These are phyloP conservation scores for Telfairia occidentalis DNA, from an alignment of 331 rosid species.

Conservation along the genomic window DNA sequence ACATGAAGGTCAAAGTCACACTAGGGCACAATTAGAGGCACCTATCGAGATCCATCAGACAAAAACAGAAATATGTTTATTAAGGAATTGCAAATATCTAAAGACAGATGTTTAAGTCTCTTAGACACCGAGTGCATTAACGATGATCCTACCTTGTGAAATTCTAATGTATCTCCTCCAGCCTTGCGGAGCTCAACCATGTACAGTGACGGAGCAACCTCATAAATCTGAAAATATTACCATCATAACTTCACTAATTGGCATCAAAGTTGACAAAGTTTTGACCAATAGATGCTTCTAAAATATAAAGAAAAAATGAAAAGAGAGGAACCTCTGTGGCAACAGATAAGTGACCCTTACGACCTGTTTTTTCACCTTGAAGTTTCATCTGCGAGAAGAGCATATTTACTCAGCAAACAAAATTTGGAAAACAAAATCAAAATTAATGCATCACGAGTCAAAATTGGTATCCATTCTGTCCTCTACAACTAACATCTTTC, in stretches of 20 bases:
- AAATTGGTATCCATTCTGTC: not conserved
- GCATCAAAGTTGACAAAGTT: not conserved
- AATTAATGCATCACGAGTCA: not conserved
- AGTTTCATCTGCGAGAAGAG: constrained; percentile 48
- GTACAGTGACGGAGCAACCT: constrained; percentile 87
- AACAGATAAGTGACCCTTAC: constrained; percentile 86
- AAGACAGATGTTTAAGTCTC: not conserved
- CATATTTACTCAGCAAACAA: not conserved
- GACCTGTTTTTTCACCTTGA: constrained; percentile 79
- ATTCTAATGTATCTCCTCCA: constrained; percentile 87
- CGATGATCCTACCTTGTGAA: constrained; percentile 51
- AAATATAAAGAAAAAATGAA: not conserved
- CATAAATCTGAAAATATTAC: constrained; percentile 48
- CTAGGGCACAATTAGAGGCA: not conserved
- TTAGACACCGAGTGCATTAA: not conserved
- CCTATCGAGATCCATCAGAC: not conserved
- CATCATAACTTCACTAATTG: not conserved
- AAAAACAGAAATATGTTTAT: not conserved
- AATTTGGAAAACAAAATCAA: not conserved
- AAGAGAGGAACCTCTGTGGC: constrained; percentile 62
- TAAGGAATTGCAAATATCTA: not conserved
- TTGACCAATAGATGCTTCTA: not conserved
- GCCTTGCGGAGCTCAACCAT: constrained; percentile 94
- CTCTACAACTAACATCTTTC: not conserved
- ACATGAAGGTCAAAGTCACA: not conserved